A percentile compares a stretch with the other conserved stretches of the same genome.
Evolutionary conservation across 169 alveolate genomes (phyloP).

Genomic region (Cardiosporidium cionae): DNA sequence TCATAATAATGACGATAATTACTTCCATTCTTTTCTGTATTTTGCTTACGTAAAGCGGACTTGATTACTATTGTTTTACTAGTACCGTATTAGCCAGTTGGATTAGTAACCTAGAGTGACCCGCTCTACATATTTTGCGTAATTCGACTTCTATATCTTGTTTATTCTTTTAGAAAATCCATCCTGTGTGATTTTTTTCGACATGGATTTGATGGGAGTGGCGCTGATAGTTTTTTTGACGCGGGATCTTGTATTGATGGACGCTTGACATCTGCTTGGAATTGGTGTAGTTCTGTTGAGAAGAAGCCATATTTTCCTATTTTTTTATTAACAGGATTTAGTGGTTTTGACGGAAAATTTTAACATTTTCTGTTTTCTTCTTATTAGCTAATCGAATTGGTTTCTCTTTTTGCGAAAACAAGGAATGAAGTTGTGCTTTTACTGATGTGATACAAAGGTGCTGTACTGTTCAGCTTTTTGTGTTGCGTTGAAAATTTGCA

Average conservation of each 20-base stretch:
- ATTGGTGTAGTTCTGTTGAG: conserved; percentile 78
- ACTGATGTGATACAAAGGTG: too few relatives aligned
- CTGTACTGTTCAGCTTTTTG: too few relatives aligned
- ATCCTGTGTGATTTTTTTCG: conserved; percentile 83
- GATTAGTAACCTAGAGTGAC: too few relatives aligned
- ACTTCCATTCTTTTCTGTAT: background rate
- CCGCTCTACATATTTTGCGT: conserved; percentile 7
- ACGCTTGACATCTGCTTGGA: conserved; percentile 86
- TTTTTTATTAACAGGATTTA: conserved; percentile 80
- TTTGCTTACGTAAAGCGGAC: background rate
- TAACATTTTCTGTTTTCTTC: too few relatives aligned
- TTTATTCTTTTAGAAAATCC: conserved; percentile 11
- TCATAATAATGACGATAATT: background rate
- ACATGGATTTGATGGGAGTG: conserved; percentile 88
- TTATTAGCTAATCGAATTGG: too few relatives aligned
- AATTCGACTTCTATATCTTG: background rate
- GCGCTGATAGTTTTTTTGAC: conserved; percentile 86
- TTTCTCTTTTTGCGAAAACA: too few relatives aligned
- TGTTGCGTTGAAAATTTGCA: too few relatives aligned
- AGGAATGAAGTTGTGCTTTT: too few relatives aligned
- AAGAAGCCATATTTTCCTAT: conserved; percentile 78
- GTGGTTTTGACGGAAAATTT: conserved; percentile 76
- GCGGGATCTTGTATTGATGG: conserved; percentile 93
- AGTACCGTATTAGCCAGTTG: too few relatives aligned
- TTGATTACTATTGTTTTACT: too few relatives aligned